These are phyloP conservation scores for Dissoconium aciculare DNA, from an alignment of 2,329 filamentous ascomycete species.

Conservation along the genomic window DNA sequence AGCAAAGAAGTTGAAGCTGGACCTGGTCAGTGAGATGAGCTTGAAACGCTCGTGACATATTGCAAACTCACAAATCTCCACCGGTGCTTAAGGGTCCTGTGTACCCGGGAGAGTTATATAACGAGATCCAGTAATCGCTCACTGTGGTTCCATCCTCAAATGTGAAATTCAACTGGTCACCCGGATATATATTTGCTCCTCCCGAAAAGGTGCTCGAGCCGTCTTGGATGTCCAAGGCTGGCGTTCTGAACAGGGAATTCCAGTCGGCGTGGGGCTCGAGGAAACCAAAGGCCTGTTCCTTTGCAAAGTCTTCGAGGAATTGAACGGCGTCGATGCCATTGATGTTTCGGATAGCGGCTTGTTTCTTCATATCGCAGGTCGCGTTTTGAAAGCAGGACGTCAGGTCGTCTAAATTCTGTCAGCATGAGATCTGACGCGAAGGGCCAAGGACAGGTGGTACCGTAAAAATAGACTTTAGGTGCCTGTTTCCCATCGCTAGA, in stretches of 20 bases:
- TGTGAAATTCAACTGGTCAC: constrained; percentile 17
- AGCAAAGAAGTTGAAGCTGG: constrained; percentile 28
- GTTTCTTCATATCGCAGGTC: no score
- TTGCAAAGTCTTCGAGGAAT: constrained; percentile 22
- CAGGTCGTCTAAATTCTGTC: no score
- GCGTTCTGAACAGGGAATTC: constrained; percentile 23
- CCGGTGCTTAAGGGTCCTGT: constrained; percentile 21
- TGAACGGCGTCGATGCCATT: constrained; percentile 19
- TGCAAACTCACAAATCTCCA: no score
- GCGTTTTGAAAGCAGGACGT: no score
- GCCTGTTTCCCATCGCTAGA: no score
- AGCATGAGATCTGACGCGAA: no score
- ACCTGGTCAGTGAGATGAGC: no score
- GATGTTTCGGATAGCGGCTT: constrained; percentile 19
- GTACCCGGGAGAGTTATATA: constrained; percentile 10
- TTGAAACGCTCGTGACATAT: no score
- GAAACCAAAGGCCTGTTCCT: constrained; percentile 17
- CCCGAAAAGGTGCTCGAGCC: constrained; percentile 17
- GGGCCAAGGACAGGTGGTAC: no score
- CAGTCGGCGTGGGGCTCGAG: constrained; percentile 25
- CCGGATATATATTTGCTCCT: constrained; percentile 22
- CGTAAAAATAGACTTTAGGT: no score
- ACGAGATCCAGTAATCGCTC: constrained; percentile 11
- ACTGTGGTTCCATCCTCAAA: constrained; percentile 18
- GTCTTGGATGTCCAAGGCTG: constrained; percentile 16